Conservation (phyloP, 805 yeast genomes). For the Candida argentea region DNA sequence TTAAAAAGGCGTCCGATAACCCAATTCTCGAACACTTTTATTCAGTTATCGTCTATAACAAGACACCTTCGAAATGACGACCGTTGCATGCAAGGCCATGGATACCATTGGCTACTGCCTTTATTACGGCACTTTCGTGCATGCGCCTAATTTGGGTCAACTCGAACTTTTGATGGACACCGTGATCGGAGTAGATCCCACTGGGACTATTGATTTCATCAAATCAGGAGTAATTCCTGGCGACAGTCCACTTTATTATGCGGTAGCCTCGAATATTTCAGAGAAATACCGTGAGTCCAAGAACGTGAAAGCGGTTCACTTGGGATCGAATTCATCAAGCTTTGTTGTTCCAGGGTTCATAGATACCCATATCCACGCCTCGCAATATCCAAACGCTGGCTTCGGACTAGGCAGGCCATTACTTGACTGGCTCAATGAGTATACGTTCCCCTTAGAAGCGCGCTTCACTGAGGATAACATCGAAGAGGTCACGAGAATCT, state of each 20-base stretch:
- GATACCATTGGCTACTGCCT: slow-evolving; percentile 26
- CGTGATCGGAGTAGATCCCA: slow-evolving; percentile 50
- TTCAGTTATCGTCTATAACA: no score
- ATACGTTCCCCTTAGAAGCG: slow-evolving; percentile 85
- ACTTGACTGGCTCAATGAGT: slow-evolving; percentile 78
- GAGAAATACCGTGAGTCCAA: not conserved
- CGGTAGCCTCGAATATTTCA: slow-evolving; percentile 1
- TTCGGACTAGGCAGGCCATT: slow-evolving; percentile 79
- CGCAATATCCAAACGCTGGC: slow-evolving; percentile 35
- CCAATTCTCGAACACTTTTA: no score
- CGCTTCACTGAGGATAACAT: slow-evolving; percentile 31
- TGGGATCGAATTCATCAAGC: slow-evolving; percentile 24
- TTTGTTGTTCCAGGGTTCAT: slow-evolving; percentile 54
- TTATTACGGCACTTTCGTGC: slow-evolving; percentile 63
- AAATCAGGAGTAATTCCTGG: slow-evolving; percentile 8
- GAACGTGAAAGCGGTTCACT: slow-evolving; percentile 9
- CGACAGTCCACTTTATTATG: slow-evolving; percentile 12
- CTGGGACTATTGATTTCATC: slow-evolving; percentile 44
- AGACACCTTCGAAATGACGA: no score
- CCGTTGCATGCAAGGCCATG: slow-evolving; percentile 2
- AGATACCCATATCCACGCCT: slow-evolving; percentile 37
- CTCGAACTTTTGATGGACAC: slow-evolving; percentile 48
- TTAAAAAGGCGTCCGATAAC: not conserved
- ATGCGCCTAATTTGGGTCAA: slow-evolving; percentile 52
- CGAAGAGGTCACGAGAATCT: slow-evolving; percentile 49